These are phyloP conservation scores for Lomentospora prolificans DNA, from an alignment of 2,329 filamentous ascomycete species.

Conservation along the genomic window DNA sequence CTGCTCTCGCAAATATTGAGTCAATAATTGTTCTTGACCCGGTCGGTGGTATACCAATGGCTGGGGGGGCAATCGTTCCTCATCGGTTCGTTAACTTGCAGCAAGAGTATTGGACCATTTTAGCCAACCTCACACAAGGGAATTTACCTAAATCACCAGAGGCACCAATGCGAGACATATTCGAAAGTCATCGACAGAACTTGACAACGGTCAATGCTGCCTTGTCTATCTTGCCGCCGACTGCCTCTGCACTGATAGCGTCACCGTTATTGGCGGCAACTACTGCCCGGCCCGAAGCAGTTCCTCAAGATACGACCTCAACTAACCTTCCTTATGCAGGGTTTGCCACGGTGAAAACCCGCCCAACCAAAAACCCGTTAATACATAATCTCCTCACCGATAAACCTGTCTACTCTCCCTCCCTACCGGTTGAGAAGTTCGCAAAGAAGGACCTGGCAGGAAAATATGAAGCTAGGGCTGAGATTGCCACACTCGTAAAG, in stretches of 20 bases:
- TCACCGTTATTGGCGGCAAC: constrained; percentile 73
- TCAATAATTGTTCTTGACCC: constrained; percentile 83
- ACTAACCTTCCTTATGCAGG: constrained; percentile 15
- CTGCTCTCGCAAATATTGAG: constrained; percentile 55
- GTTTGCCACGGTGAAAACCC: constrained; percentile 39
- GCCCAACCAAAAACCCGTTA: constrained; percentile 63
- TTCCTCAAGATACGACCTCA: constrained; percentile 14
- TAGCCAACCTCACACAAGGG: constrained; percentile 45
- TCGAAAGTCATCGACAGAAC: constrained; percentile 52
- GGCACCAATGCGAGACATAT: constrained; percentile 16
- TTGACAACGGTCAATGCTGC: constrained; percentile 61
- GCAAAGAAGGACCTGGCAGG: constrained; percentile 5
- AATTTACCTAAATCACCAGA: background rate
- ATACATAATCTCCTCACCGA: constrained; percentile 96
- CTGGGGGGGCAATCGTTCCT: constrained; percentile 25
- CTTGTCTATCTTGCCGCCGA: constrained; percentile 67
- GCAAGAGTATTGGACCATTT: constrained; percentile 70
- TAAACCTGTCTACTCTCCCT: constrained; percentile 86
- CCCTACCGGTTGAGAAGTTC: constrained; percentile 57
- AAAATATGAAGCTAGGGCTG: constrained; percentile 11
- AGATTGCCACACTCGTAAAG: constrained; percentile 70
- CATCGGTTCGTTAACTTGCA: constrained; percentile 77
- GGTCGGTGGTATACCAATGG: constrained; percentile 70
- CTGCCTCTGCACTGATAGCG: constrained; percentile 81
- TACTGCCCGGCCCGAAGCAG: constrained; percentile 26